phyloP scores from a whole-genome alignment of 495 filamentous ascomycete genomes.

The Rhizodiscina lignyota region DNA sequence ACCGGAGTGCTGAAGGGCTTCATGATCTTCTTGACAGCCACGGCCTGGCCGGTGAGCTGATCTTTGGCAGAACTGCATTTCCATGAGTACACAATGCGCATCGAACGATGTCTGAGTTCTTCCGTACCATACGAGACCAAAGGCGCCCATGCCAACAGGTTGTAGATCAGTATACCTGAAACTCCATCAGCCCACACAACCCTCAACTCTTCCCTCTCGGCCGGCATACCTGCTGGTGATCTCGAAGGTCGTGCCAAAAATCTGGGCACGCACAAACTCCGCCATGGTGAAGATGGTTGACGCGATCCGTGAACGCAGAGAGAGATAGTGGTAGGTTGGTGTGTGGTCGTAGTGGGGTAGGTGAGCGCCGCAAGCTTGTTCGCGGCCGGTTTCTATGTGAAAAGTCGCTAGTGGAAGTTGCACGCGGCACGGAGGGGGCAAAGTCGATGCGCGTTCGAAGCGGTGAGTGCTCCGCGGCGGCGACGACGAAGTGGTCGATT shows the following conservation, averaged over 20 bases:
- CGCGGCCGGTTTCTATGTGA: too few relatives aligned
- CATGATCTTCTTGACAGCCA: slow-evolving; percentile 99
- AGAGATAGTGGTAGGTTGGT: too few relatives aligned
- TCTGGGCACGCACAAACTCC: slow-evolving; percentile 97
- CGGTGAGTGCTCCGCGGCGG: too few relatives aligned
- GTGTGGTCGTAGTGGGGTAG: too few relatives aligned
- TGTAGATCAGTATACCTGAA: slow-evolving; percentile 93
- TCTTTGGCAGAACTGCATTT: slow-evolving; percentile 74
- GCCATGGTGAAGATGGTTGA: slow-evolving; percentile 9
- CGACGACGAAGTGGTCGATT: too few relatives aligned
- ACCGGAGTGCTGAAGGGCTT: slow-evolving; percentile 99
- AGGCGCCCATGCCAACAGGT: slow-evolving; percentile 97
- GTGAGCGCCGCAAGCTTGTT: too few relatives aligned
- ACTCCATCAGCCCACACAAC: background rate
- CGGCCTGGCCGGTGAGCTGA: slow-evolving; percentile 86
- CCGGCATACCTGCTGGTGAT: slow-evolving; percentile 93
- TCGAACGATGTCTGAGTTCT: background rate
- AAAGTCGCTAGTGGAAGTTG: too few relatives aligned
- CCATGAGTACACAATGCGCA: background rate
- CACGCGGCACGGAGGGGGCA: too few relatives aligned
- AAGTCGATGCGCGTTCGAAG: too few relatives aligned
- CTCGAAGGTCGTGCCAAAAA: slow-evolving; percentile 98
- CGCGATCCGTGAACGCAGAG: too few relatives aligned
- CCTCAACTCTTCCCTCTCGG: too few relatives aligned
- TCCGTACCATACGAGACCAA: slow-evolving; percentile 88